Conservation (phyloP, 805 yeast species). For the Ogataea ganodermae region DNA sequence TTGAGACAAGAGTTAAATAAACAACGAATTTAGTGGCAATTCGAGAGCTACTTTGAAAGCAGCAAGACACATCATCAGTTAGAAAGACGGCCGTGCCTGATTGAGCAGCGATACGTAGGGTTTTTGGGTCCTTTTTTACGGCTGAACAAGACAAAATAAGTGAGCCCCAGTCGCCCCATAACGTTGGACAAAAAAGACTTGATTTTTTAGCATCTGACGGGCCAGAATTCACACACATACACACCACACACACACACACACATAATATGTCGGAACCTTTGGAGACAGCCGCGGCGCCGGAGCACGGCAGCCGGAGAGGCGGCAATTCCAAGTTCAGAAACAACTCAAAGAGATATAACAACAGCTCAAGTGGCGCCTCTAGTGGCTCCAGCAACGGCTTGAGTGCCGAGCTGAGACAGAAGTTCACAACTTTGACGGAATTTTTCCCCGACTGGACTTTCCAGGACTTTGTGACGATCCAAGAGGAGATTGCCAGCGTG, state of each 20-base stretch:
- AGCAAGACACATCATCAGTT: constrained; percentile 2
- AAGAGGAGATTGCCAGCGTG: constrained; percentile 63
- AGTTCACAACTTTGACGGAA: constrained; percentile 65
- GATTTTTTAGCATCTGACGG: constrained; percentile 1
- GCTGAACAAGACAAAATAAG: constrained; percentile 4
- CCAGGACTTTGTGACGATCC: constrained; percentile 76
- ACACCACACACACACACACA: constrained; percentile 19
- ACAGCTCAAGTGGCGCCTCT: constrained; percentile 14
- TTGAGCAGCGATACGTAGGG: constrained; percentile 7
- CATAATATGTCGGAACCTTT: constrained; percentile 34
- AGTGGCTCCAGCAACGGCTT: constrained; percentile 9
- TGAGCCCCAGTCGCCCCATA: not conserved
- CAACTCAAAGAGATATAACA: constrained; percentile 46
- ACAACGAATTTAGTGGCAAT: not conserved
- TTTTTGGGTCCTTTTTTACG: constrained; percentile 6
- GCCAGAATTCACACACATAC: constrained; percentile 15
- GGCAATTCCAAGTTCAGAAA: constrained; percentile 41
- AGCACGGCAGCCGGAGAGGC: constrained; percentile 23
- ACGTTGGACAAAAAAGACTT: not conserved
- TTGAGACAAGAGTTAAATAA: not conserved
- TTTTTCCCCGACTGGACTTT: constrained; percentile 94
- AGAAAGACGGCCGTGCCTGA: constrained; percentile 6
- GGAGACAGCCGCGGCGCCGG: constrained; percentile 25
- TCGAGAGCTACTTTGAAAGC: not conserved
- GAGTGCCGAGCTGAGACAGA: constrained; percentile 34